Percentiles rank a stretch among this genome's conserved stretches.
Conservation (phyloP, 2,329 filamentous ascomycete species). For the Chrysoporthe austroafricana region DNA sequence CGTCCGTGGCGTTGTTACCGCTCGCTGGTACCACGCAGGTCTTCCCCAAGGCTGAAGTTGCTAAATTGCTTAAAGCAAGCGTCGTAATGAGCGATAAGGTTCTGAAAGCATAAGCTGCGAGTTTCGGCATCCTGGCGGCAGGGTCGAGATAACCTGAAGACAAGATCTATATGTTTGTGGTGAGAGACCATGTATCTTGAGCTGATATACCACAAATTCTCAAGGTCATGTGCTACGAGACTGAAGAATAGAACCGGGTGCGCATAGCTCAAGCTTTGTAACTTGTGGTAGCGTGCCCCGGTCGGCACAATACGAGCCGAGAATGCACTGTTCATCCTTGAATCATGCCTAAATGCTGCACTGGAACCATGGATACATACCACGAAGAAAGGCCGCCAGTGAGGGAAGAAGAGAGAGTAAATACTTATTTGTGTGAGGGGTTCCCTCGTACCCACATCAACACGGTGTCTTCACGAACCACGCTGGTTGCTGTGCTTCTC, state of each 20-base stretch:
- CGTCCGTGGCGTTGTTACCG: constrained; percentile 37
- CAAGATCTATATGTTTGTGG: too few species aligned
- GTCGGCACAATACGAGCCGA: constrained; percentile 6
- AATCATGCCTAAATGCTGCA: neutral
- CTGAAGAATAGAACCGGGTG: neutral
- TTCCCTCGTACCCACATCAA: neutral
- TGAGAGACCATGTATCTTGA: neutral
- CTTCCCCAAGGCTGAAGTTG: neutral
- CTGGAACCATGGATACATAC: neutral
- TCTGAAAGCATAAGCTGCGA: neutral
- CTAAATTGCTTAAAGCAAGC: neutral
- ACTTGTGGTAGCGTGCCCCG: too few species aligned
- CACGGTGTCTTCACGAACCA: too few species aligned
- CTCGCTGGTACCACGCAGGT: constrained; percentile 16
- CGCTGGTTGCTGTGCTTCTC: neutral
- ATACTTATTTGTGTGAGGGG: neutral
- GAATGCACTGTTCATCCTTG: neutral
- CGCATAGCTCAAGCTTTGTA: neutral
- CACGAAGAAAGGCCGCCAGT: neutral
- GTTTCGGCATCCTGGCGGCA: neutral
- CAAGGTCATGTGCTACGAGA: neutral
- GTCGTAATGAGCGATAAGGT: neutral
- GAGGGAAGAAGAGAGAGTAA: neutral
- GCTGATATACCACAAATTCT: neutral
- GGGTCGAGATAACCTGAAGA: neutral